Evolutionary conservation across 208 protist genomes (phyloP).

Genomic region (Trypanosoma mega): DNA sequence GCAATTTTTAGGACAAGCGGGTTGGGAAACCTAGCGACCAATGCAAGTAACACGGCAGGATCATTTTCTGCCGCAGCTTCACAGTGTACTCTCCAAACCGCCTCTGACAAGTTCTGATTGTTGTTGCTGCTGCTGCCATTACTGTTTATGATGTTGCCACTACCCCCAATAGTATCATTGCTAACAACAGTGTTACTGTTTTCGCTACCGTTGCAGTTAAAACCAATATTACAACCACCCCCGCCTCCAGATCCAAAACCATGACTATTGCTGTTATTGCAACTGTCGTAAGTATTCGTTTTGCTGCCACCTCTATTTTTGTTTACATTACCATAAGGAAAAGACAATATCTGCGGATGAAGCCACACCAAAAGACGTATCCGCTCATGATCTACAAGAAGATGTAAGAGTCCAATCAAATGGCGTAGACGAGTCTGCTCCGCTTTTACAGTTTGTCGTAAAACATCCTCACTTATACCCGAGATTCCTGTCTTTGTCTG

Average conservation of each 20-base stretch:
- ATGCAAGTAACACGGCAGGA: constrained; percentile 60
- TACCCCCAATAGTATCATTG: no score
- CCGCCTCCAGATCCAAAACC: no score
- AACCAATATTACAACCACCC: no score
- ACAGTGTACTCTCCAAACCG: constrained; percentile 37
- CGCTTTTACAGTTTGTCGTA: constrained; percentile 33
- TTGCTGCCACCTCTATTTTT: no score
- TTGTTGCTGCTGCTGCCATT: no score
- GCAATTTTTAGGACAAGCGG: constrained; percentile 36
- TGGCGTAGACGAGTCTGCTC: constrained; percentile 44
- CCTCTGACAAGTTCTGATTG: constrained; percentile 4
- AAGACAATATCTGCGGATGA: constrained; percentile 28
- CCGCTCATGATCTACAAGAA: constrained; percentile 71
- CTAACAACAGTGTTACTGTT: not conserved
- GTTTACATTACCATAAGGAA: not conserved
- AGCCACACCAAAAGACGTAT: constrained; percentile 73
- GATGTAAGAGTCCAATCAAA: constrained; percentile 53
- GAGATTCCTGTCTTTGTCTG: not conserved
- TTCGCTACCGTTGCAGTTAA: no score
- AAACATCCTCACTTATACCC: constrained; percentile 19
- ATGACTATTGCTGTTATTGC: no score
- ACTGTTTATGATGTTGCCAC: no score
- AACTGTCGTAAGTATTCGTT: no score
- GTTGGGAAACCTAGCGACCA: constrained; percentile 64
- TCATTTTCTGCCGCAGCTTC: constrained; percentile 56